A percentile compares a stretch with the other conserved stretches of the same genome.
These are phyloP conservation scores for Fraxinus sp. DNA, from an alignment of 305 asterid species.

Conservation along the genomic window DNA sequence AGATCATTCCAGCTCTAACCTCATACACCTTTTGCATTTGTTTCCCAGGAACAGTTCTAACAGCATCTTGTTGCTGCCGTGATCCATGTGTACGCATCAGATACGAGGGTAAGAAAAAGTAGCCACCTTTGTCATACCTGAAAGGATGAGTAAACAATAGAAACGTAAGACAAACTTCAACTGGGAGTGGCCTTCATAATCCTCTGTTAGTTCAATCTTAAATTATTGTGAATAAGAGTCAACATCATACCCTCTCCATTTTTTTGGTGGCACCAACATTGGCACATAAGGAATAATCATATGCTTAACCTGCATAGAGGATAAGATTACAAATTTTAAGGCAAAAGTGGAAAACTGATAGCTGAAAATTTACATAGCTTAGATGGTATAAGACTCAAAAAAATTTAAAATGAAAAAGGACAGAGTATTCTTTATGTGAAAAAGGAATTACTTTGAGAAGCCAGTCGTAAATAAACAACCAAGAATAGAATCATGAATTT, in stretches of 20 bases:
- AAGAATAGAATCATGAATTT: neutral
- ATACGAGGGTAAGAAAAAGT: slow-evolving; percentile 87
- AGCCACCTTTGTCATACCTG: slow-evolving; percentile 93
- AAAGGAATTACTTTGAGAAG: slow-evolving; percentile 5
- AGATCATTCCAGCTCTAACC: slow-evolving; percentile 45
- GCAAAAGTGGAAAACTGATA: slow-evolving; percentile 21
- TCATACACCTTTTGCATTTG: slow-evolving; percentile 84
- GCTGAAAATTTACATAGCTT: neutral
- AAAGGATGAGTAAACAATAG: slow-evolving; percentile 25
- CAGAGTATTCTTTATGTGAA: neutral
- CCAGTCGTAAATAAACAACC: slow-evolving; percentile 13
- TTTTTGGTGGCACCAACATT: slow-evolving; percentile 93
- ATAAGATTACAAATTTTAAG: slow-evolving; percentile 23
- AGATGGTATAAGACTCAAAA: neutral
- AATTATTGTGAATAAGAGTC: slow-evolving; percentile 7
- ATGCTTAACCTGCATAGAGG: slow-evolving; percentile 65
- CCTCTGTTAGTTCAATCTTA: slow-evolving; percentile 1
- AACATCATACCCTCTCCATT: slow-evolving; percentile 77
- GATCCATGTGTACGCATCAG: slow-evolving; percentile 95
- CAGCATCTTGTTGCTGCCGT: slow-evolving; percentile 67
- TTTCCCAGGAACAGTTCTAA: slow-evolving; percentile 55
- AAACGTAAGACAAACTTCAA: slow-evolving; percentile 9
- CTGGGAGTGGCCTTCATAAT: slow-evolving; percentile 15
- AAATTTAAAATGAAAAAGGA: slow-evolving; percentile 16
- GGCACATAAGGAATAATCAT: slow-evolving; percentile 83